Base-by-base conservation (phyloP, 1,139 yeast species). In the Sugiyamaella grinbergsii region DNA sequence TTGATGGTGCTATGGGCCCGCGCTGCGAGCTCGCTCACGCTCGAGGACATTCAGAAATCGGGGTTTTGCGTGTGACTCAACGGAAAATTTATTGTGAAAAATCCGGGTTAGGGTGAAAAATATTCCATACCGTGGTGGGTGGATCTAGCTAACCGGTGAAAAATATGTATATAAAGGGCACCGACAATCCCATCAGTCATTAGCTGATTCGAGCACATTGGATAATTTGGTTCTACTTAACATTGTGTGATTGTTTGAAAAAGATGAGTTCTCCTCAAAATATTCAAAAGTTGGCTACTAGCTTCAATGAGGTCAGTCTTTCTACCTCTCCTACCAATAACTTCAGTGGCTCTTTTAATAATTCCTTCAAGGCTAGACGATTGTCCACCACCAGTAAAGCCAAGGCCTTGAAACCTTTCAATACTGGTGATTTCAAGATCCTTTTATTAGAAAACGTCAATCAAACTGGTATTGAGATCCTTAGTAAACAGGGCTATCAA, bases 391-490 rank as follows among this genome's bases (percentile, higher is more conserved):
- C 59, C 53, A 64, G 54, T 31, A 54, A 62, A 22, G 58, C 60
- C 31, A 89, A 86, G 72, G 79, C 83, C 32, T 78, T 90, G 64
- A 90, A 89, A 72, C 96, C 96, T 18, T 89, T 88, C 68, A 81
- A 88, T 56, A 85, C 95, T 52, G 94, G 93, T 56, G 98, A 93
- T 67, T 85, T 93, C 71, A 93, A 90, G 74, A 87, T 94, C 58
- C 76, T 93, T 63, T 74, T 93, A 60, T 77, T 93, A 58, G 99
- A 93, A 74, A 93, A 93, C 66, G 96, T 93, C 62, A 93, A 94
- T 70, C 78, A 80, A 70, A 89, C 97, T 46, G 99, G 98, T 49
- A 80, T 93, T 59, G 81, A 84, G 50, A 89, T 90, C 58, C 85
- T 93, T 72, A 79, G 77, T 57, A 79, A 78, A 50, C 97, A 93